These are phyloP conservation scores for Lobosporangium transversale DNA, from an alignment of 192 early-diverging fungal genomes.

Conservation along the genomic window DNA sequence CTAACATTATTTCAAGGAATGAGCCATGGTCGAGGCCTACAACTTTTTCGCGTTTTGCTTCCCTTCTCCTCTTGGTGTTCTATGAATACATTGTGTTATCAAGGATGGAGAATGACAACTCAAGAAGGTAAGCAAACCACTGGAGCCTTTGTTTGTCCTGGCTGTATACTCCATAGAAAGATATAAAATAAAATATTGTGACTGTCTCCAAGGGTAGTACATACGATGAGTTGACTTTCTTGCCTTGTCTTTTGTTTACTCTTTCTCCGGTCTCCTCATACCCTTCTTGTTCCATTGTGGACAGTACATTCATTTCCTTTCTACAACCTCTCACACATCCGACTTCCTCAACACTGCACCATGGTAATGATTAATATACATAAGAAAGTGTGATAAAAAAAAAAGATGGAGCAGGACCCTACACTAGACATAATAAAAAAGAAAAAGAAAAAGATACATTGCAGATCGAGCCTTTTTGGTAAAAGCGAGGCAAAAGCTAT, in stretches of 20 bases:
- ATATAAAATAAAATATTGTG: background rate
- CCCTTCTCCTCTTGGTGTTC: no score
- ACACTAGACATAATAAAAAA: no score
- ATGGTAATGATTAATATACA: background rate
- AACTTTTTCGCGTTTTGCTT: no score
- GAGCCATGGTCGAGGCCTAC: background rate
- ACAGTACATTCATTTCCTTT: background rate
- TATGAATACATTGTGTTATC: no score
- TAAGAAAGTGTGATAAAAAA: background rate
- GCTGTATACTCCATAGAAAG: background rate
- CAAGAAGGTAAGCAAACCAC: no score
- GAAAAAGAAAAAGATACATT: slow-evolving; percentile 1
- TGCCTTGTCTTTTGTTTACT: background rate
- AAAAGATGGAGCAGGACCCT: no score
- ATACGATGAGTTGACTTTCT: background rate
- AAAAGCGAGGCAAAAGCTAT: no score
- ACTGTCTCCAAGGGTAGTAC: background rate
- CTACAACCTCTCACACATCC: background rate
- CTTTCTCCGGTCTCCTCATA: background rate
- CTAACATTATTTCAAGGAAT: background rate
- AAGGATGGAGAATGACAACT: no score
- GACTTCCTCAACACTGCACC: background rate
- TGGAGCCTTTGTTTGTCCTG: no score
- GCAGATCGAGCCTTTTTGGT: no score
- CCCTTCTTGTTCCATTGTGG: no score